phyloP scores from a whole-genome alignment of 2,329 filamentous ascomycete species.

The Aspergillus puulaauensis region DNA sequence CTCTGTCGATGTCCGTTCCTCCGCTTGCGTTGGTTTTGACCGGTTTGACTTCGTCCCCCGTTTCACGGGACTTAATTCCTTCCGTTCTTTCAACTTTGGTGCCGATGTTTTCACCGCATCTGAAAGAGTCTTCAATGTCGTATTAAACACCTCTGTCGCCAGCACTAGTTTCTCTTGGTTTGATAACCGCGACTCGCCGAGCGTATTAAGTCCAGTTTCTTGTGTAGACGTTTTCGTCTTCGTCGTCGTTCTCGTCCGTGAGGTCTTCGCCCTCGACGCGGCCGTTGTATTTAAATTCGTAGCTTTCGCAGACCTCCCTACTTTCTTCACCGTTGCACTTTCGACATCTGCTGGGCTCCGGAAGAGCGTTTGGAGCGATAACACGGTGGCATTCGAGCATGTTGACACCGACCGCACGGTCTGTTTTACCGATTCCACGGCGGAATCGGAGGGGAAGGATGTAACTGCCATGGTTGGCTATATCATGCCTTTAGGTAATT shows the following conservation, averaged over 20 bases:
- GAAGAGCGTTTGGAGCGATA: conserved; percentile 41
- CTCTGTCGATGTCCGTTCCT: conserved; percentile 11
- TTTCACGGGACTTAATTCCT: conserved; percentile 32
- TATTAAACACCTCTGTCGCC: conserved; percentile 49
- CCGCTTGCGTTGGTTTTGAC: conserved; percentile 13
- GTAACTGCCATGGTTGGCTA: conserved; percentile 31
- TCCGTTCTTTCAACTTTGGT: conserved; percentile 18
- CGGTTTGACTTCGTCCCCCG: conserved; percentile 21
- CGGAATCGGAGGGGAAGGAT: conserved; percentile 29
- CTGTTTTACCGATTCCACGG: conserved; percentile 51
- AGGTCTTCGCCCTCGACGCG: conserved; percentile 23
- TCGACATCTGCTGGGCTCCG: conserved; percentile 26
- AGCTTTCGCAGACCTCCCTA: conserved; percentile 25
- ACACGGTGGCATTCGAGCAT: conserved; percentile 49
- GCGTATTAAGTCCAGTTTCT: conserved; percentile 24
- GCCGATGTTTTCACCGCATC: conserved; percentile 34
- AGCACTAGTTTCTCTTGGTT: conserved; percentile 41
- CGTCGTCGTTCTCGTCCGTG: conserved; percentile 12
- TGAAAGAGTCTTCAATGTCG: conserved; percentile 43
- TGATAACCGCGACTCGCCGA: conserved; percentile 30
- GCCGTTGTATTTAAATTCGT: conserved; percentile 19
- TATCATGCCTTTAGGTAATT: not conserved
- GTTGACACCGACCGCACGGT: conserved; percentile 55
- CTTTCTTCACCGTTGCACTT: conserved; percentile 19
- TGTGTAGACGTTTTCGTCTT: conserved; percentile 26